phyloP scores from a whole-genome alignment of 192 early-diverging fungal species.

The Blastocladiella britannica region DNA sequence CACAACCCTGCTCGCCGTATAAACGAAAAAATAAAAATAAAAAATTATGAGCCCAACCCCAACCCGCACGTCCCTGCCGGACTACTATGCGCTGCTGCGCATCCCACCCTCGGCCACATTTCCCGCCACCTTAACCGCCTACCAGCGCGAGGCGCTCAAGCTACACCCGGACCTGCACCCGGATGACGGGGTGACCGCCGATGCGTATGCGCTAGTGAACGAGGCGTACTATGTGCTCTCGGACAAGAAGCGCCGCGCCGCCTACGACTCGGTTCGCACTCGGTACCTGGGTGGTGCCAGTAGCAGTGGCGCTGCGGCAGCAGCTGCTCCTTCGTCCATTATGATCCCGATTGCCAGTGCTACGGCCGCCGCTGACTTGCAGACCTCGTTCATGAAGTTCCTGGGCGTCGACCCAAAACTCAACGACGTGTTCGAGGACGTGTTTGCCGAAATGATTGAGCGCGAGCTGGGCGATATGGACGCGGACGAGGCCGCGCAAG shows the following conservation, averaged over 20 bases:
- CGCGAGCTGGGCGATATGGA: background rate
- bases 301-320: too few species aligned
- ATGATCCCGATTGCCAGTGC: background rate
- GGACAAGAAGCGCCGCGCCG: constrained; percentile 66
- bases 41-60: too few species aligned
- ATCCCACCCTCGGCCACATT: background rate
- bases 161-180: background rate
- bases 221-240: constrained; percentile 94
- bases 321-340: too few species aligned
- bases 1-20: too few species aligned
- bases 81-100: background rate
- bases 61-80: too few species aligned
- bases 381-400: background rate
- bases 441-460: background rate
- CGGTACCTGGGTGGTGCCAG: too few species aligned
- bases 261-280: constrained; percentile 44
- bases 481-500: too few species aligned
- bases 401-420: background rate
- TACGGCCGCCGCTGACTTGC: background rate
- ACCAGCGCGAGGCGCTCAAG: background rate
- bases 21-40: too few species aligned
- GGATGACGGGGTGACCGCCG: background rate
- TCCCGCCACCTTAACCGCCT: background rate
- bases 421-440: background rate
- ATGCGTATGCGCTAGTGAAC: background rate